phyloP scores from a whole-genome alignment of 176 grass and related monocot species.

The Dendrocalamus sinicus region DNA sequence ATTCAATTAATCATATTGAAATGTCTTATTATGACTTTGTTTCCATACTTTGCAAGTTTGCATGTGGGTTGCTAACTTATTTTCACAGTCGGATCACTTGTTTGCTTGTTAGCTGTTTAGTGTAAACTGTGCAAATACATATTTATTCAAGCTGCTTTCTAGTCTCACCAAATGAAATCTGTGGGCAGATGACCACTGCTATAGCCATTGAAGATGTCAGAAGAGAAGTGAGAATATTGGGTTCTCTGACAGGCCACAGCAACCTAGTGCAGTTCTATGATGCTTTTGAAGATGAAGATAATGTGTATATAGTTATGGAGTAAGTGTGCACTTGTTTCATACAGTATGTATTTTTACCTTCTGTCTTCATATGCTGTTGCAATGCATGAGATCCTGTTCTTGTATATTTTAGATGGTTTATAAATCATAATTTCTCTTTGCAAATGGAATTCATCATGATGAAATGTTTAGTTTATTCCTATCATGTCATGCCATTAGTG shows the following conservation, averaged over 20 bases:
- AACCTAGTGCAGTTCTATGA: conserved; percentile 98
- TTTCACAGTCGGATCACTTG: neutral
- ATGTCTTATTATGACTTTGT: neutral
- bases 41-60: conserved; percentile 1
- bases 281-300: conserved; percentile 96
- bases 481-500: conserved; percentile 3
- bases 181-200: conserved; percentile 95
- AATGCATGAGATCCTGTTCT: neutral
- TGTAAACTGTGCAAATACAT: conserved; percentile 18
- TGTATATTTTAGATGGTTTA: conserved; percentile 18
- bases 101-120: conserved; percentile 12
- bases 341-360: conserved; percentile 4
- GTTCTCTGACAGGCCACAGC: conserved; percentile 86
- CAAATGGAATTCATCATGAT: conserved; percentile 21
- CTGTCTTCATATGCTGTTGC: conserved; percentile 13
- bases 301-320: conserved; percentile 99
- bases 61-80: neutral
- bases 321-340: conserved; percentile 56
- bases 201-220: conserved; percentile 97
- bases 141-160: conserved; percentile 15
- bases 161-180: conserved; percentile 39
- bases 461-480: conserved; percentile 12
- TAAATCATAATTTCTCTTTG: neutral
- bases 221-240: conserved; percentile 99
- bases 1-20: neutral